phyloP scores from a whole-genome alignment of 352 stramenopile species.

The Phytophthora constricta region DNA sequence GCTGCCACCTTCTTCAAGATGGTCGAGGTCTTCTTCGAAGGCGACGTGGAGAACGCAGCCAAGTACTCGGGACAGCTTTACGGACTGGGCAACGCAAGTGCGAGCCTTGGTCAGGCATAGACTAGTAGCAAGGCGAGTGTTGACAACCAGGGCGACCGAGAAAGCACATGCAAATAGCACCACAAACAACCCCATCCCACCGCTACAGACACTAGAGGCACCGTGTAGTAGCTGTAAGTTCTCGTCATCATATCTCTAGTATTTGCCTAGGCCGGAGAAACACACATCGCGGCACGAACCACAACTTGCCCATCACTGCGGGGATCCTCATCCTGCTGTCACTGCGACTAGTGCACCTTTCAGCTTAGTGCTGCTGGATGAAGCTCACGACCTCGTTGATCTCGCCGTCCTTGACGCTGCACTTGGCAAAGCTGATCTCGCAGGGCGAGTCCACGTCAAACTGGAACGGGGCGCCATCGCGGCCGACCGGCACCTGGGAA shows the following conservation, averaged over 20 bases:
- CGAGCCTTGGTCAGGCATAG: slow-evolving; percentile 47
- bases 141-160: slow-evolving; percentile 7
- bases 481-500: slow-evolving; percentile 74
- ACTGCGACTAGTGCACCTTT: neutral
- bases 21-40: slow-evolving; percentile 89
- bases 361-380: slow-evolving; percentile 71
- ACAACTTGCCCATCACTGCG: too few species aligned
- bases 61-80: slow-evolving; percentile 91
- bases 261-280: too few species aligned
- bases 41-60: slow-evolving; percentile 80
- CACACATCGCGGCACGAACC: too few species aligned
- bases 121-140: slow-evolving; percentile 21
- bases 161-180: slow-evolving; percentile 36
- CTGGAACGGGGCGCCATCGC: slow-evolving; percentile 73
- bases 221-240: slow-evolving; percentile 13
- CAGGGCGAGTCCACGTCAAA: slow-evolving; percentile 86
- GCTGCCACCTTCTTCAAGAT: slow-evolving; percentile 94
- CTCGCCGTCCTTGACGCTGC: slow-evolving; percentile 71
- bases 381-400: slow-evolving; percentile 73
- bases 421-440: slow-evolving; percentile 76
- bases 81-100: slow-evolving; percentile 75
- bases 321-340: too few species aligned
- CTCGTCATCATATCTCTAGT: neutral
- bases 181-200: slow-evolving; percentile 20
- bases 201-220: slow-evolving; percentile 16